Base-by-base conservation (phyloP, 768 basidiomycete genomes). In the Gautieria morchelliformis region DNA sequence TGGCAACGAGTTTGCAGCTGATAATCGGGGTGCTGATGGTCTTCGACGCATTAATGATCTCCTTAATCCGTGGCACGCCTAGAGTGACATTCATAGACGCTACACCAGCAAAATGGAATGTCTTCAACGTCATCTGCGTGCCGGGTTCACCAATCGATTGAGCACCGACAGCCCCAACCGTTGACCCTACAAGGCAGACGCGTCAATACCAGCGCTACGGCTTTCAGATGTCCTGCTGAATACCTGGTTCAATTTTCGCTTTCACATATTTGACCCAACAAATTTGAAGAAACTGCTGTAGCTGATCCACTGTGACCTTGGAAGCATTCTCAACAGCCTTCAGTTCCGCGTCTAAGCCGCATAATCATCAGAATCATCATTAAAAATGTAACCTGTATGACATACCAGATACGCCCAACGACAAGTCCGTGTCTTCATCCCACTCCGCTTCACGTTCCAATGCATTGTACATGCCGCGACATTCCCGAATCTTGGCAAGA, bases 61-160 rank as follows among this genome's bases (percentile, higher is more conserved):
- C 96, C 71, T 98, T 98, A 73, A 99, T 98, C 65, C 96, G 95
- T 3, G 96, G 96, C n/a, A 98, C 96, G 71, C 96, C 96, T 39
- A 98, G 82, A 0, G 96, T 99, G 61, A 99, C 93, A 72, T 97
- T 98, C 96, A 98, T 99, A 39, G 94, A 95, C 8, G 96, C 96
- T 61, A 99, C 95, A 74, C 96, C 96, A 64, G 96, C 96, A 71
- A 98, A 99, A 78, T 99, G 96, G 83, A 99, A 99, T 56, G 96
- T 98, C 73, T 98, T 98, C 62, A 98, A 71, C 1, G 95, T 98
- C 96, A 99, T 99, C 68, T 99, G 96, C 0, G 96, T 99, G 42
- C 95, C 96, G 1, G 96, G 96, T 71, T 99, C 96, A 65, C 96
- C 96, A 62, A 99, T 98, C 1, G 96, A 98, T 67, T 99, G 96